A percentile compares a stretch with the other conserved stretches of the same genome.
phyloP scores from a whole-genome alignment of 176 grass and related monocot genomes.

The Guadua angustifolia region DNA sequence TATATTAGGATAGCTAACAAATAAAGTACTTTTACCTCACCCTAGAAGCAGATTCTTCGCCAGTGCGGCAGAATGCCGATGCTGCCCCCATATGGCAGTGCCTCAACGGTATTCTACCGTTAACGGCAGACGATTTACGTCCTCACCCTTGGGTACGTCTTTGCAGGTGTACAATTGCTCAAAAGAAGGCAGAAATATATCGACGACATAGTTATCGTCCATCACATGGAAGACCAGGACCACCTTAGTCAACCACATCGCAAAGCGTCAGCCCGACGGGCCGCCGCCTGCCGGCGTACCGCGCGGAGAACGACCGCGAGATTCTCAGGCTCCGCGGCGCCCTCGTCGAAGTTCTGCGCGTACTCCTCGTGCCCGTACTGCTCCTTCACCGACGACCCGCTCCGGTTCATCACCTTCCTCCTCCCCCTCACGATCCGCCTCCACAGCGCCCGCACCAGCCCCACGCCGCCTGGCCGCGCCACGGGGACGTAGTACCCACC shows the following conservation, averaged over 20 bases:
- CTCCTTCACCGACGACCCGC: not conserved
- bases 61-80: no score
- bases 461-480: not conserved
- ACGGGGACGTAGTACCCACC: not conserved
- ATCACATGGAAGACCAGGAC: not conserved
- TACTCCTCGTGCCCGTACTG: slow-evolving; percentile 57
- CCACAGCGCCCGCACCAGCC: slow-evolving; percentile 43
- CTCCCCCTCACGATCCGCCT: slow-evolving; percentile 40
- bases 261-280: not conserved
- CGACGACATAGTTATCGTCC: not conserved
- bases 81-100: no score
- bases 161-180: no score
- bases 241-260: not conserved
- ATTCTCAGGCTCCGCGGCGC: slow-evolving; percentile 58
- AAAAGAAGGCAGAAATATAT: not conserved
- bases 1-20: no score
- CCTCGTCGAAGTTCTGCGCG: slow-evolving; percentile 77
- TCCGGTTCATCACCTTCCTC: not conserved
- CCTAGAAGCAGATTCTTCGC: no score
- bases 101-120: no score
- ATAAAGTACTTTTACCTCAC: no score
- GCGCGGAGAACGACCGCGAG: slow-evolving; percentile 56
- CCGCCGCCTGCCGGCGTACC: slow-evolving; percentile 35
- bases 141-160: no score
- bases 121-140: no score